phyloP scores from a whole-genome alignment of 768 basidiomycete genomes.

The Lentinula sp. region DNA sequence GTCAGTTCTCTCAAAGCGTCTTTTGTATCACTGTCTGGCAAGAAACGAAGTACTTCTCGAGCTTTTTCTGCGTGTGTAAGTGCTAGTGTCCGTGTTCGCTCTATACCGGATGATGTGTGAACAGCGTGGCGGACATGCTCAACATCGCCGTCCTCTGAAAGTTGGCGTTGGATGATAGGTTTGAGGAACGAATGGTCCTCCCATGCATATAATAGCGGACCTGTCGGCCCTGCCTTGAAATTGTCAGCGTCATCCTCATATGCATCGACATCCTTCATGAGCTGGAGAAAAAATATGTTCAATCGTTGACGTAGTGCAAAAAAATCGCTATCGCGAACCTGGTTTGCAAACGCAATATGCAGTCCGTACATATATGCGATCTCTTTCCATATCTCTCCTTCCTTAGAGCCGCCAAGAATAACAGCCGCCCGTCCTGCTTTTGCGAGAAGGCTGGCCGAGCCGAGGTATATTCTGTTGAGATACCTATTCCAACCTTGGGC shows the following conservation, averaged over 20 bases:
- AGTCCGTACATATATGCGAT: conserved; percentile 72
- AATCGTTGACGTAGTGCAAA: neutral
- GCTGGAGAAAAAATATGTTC: conserved; percentile 34
- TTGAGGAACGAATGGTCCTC: conserved; percentile 77
- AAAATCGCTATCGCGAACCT: conserved; percentile 4
- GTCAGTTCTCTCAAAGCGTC: conserved; percentile 69
- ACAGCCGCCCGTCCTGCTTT: conserved; percentile 65
- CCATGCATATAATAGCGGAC: conserved; percentile 80
- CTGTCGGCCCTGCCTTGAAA: conserved; percentile 73
- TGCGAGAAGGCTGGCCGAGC: conserved; percentile 71
- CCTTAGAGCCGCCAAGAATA: conserved; percentile 57
- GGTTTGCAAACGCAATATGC: conserved; percentile 70
- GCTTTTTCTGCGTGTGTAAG: conserved; percentile 71
- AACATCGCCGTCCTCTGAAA: conserved; percentile 71
- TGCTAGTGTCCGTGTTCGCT: conserved; percentile 76
- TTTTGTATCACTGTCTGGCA: conserved; percentile 82
- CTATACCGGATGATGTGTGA: conserved; percentile 63
- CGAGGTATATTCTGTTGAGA: conserved; percentile 72
- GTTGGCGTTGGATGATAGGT: conserved; percentile 74
- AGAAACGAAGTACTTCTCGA: conserved; percentile 51
- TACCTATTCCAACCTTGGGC: conserved; percentile 68
- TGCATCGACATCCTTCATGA: conserved; percentile 80
- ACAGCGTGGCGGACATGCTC: conserved; percentile 63
- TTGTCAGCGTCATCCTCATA: conserved; percentile 48
- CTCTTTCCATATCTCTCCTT: conserved; percentile 70